Conservation (phyloP, 2,329 filamentous ascomycete genomes). For the Alternaria sp. region DNA sequence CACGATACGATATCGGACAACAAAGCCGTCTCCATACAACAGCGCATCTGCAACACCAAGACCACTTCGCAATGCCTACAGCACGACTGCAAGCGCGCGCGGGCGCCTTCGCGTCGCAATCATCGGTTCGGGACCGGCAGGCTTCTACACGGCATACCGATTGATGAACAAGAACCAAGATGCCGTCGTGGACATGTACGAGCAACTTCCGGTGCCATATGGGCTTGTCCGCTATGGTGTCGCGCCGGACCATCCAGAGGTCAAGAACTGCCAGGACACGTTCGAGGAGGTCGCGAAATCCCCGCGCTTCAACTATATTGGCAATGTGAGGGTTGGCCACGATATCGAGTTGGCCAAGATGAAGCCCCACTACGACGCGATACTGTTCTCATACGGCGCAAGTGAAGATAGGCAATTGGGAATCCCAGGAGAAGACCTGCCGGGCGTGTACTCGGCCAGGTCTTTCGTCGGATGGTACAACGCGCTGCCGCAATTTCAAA, state of each 20-base stretch:
- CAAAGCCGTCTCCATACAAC: slow-evolving; percentile 6
- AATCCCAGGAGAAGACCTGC: slow-evolving; percentile 79
- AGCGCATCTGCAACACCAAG: not conserved
- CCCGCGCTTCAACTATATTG: slow-evolving; percentile 85
- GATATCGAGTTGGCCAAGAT: slow-evolving; percentile 71
- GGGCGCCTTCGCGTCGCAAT: slow-evolving; percentile 79
- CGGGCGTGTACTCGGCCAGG: slow-evolving; percentile 83
- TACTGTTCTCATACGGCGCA: slow-evolving; percentile 92
- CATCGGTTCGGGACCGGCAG: slow-evolving; percentile 91
- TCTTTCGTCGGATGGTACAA: slow-evolving; percentile 99
- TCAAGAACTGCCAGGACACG: slow-evolving; percentile 98
- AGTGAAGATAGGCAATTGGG: slow-evolving; percentile 79
- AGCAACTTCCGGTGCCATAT: slow-evolving; percentile 89
- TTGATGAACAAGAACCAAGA: slow-evolving; percentile 77
- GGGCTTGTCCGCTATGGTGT: slow-evolving; percentile 93
- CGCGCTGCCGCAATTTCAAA: slow-evolving; percentile 81
- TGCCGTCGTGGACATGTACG: slow-evolving; percentile 91
- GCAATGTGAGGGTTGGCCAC: slow-evolving; percentile 81
- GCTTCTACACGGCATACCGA: slow-evolving; percentile 91
- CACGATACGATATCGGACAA: slow-evolving; percentile 8
- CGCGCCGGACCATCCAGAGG: slow-evolving; percentile 97
- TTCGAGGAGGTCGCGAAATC: slow-evolving; percentile 87
- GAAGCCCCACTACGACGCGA: slow-evolving; percentile 84
- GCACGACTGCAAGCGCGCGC: slow-evolving; percentile 21
- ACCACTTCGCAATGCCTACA: slow-evolving; percentile 29